Base-by-base conservation (phyloP, 805 yeast genomes). In the Saccharomycopsis sp. region DNA sequence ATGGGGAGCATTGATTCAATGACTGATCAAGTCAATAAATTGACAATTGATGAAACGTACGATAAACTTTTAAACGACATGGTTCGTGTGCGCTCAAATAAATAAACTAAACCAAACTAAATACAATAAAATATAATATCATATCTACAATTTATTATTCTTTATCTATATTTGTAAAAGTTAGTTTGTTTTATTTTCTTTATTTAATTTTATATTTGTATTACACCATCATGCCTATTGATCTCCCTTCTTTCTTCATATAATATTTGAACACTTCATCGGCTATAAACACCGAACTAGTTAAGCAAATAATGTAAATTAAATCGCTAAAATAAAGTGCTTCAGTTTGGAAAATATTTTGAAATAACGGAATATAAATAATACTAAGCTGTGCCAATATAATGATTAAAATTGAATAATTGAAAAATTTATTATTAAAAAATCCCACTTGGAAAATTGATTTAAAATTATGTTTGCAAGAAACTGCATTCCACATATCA, bases 401-500 rank as follows among this genome's bases (percentile, higher is more conserved):
- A 1, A 96, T 88, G 1, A 93, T 85, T 11, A 84, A 77, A 16
- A 93, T 96, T 0, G 98, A 96, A 52, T 82, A 67, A 59, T 93
- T 93, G 70, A 93, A 93, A 96, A 93, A 90, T 49, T 72, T 75
- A 65, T 93, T 93, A 5, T 74, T 71, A 54, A 74, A 68, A 51
- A 86, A 54, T 0, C 98, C 98, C 38, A 90, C 56, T 58, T 85
- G 83, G 56, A 88, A 84, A 14, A 84, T 75, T 2, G 95, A 84
- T 59, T 86, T 89, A 37, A 86, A 72, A 47, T 82, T 74, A 52
- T 94, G 95, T 57, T 97, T 85, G 63, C 97, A 90, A 13, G 95
- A 71, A 53, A 93, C 69, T 0, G 99, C 99, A 63, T 89, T 93
- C 68, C 93, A 93, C 94, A 93, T 85, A 63, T 93, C 99, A 58